Percentiles rank a stretch among this genome's conserved stretches.
Evolutionary conservation across 305 asterid species (phyloP).

Genomic region (Rubia peregrina): DNA sequence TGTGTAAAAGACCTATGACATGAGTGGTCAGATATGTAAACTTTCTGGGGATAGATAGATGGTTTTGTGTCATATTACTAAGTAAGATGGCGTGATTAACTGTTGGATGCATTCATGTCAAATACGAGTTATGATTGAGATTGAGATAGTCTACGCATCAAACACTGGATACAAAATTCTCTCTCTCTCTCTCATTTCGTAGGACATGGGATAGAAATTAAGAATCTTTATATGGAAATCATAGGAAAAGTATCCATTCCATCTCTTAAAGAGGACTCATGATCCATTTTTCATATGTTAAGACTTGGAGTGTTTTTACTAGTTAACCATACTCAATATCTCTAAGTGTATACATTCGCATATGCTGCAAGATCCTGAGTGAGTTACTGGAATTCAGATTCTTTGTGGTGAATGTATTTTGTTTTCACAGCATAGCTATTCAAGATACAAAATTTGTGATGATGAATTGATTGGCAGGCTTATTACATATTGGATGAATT

Average conservation of each 20-base stretch:
- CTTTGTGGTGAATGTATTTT: neutral
- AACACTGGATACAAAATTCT: too few relatives aligned
- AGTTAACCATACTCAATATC: neutral
- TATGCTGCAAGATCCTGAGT: neutral
- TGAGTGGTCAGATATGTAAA: neutral
- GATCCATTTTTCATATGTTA: neutral
- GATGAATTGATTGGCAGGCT: slow-evolving; percentile 42
- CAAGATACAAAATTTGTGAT: slow-evolving; percentile 5
- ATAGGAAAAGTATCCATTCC: neutral
- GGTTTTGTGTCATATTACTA: neutral
- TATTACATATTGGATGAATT: slow-evolving; percentile 89
- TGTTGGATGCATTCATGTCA: neutral
- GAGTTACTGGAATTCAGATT: neutral
- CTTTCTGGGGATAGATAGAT: neutral
- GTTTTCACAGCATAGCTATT: too few relatives aligned
- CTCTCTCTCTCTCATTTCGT: too few relatives aligned
- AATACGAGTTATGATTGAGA: too few relatives aligned
- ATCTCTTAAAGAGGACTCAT: neutral
- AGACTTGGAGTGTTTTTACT: neutral
- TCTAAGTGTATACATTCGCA: neutral
- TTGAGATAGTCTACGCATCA: too few relatives aligned
- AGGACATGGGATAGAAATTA: neutral
- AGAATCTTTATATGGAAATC: neutral
- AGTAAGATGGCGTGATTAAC: neutral
- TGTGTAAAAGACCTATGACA: neutral